Evolutionary conservation across 805 yeast species (phyloP).

Genomic region (Kluyveromyces siamensis): DNA sequence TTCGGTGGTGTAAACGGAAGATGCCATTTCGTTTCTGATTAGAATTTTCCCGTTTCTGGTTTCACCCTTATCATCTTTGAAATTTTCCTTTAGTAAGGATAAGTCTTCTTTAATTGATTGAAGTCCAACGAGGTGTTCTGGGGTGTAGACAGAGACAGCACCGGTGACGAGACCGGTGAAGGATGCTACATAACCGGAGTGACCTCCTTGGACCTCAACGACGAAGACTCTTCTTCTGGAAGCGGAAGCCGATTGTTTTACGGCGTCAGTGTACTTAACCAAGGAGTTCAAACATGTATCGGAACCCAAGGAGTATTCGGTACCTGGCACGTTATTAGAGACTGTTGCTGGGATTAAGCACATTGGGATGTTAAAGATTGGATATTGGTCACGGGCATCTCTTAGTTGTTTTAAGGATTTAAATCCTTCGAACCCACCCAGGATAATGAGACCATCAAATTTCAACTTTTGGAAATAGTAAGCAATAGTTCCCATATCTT

Average conservation of each 20-base stretch:
- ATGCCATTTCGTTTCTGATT: constrained; percentile 76
- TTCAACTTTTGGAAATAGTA: constrained; percentile 82
- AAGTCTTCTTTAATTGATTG: constrained; percentile 69
- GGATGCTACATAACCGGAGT: constrained; percentile 89
- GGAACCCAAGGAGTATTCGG: constrained; percentile 90
- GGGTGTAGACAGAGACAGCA: constrained; percentile 84
- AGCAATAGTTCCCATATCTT: constrained; percentile 85
- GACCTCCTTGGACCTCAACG: constrained; percentile 97
- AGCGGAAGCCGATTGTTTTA: constrained; percentile 91
- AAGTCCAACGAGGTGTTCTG: constrained; percentile 72
- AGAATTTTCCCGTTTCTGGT: constrained; percentile 78
- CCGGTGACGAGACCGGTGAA: constrained; percentile 80
- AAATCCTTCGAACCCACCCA: constrained; percentile 98
- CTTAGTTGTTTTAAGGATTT: constrained; percentile 73
- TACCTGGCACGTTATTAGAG: constrained; percentile 97
- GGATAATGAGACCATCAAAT: constrained; percentile 80
- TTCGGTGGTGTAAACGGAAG: constrained; percentile 72
- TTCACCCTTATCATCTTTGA: constrained; percentile 66
- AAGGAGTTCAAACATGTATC: constrained; percentile 93
- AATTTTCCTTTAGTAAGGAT: constrained; percentile 55
- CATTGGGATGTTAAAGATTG: constrained; percentile 91
- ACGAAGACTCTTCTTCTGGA: constrained; percentile 91
- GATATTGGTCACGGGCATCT: constrained; percentile 67
- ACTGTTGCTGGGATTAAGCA: constrained; percentile 90
- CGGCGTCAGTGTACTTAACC: constrained; percentile 88